Evolutionary conservation across 441 rosid species (phyloP), one percentile per base, ranked within the genome.

Genomic region (Rhodomyrtus psidioides): DNA sequence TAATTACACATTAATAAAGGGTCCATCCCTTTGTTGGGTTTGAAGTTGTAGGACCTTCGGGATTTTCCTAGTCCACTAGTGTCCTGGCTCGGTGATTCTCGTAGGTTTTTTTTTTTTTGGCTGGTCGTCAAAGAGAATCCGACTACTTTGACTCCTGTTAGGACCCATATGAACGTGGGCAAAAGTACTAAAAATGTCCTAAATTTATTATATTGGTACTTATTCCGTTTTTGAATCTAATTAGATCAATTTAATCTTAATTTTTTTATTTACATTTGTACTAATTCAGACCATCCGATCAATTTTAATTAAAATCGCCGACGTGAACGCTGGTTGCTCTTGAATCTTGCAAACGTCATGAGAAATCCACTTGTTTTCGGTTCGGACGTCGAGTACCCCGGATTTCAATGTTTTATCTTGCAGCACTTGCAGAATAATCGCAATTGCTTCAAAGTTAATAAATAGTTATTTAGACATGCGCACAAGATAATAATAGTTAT

Each of bases 241-340:
- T 51, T 51, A 1, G 53, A 51, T 12, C 3, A 51, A 51, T 12
- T 49, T 49, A 49, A 14, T 49, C 13, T 9, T 49, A 9, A 49
- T 5, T 44, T 12, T 49, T 49, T 49, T n/a, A n/a, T 49, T 49
- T 12, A 51, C 14, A 51, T 51, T 12, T 4, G 3, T 51, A 12
- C 1, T 3, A 12, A 51, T 51, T 51, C 15, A 51, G 5, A 12
- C 4, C 12, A 51, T 51, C 0, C 13, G 5, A 51, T 4, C 5
- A 51, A 51, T 51, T 12, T 51, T 51, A 1, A 6, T 42, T 6
- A 6, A 42, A 42, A 42, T 42, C 46, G 1, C 8, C 6, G 1
- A 42, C 8, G 8, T 42, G 53, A 49, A 49, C 2, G 4, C 2
- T 3, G 8, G 10, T 0, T 0, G 51, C 4, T 1, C n/a, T 65